These are phyloP conservation scores for Leptoxyphium fumago DNA, from an alignment of 2,329 filamentous ascomycete genomes.

Conservation along the genomic window DNA sequence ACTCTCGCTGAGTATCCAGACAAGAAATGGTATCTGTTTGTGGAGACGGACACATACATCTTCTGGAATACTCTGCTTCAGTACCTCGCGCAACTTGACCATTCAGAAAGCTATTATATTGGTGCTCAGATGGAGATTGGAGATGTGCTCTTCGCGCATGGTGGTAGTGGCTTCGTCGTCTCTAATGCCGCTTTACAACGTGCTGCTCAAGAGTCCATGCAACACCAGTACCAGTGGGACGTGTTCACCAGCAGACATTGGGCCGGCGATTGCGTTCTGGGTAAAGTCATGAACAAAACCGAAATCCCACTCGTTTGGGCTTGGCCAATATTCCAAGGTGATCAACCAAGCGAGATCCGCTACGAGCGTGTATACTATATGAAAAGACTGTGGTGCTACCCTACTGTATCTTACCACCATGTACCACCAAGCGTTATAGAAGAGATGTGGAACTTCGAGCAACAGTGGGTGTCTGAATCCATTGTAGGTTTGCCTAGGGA, in stretches of 20 bases:
- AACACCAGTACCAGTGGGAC: constrained; percentile 21
- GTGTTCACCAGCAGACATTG: constrained; percentile 12
- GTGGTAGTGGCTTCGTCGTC: constrained; percentile 26
- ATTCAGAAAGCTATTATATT: constrained; percentile 27
- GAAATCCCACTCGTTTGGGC: constrained; percentile 10
- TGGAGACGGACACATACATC: constrained; percentile 43
- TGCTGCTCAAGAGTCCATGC: constrained; percentile 22
- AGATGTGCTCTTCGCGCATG: constrained; percentile 23
- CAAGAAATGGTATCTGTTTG: constrained; percentile 45
- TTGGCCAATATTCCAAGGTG: constrained; percentile 16
- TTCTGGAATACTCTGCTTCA: constrained; percentile 33
- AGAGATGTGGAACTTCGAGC: constrained; percentile 16
- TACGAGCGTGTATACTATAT: constrained; percentile 1
- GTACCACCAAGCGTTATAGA: constrained; percentile 10
- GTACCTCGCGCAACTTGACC: constrained; percentile 25
- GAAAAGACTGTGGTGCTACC: constrained; percentile 14
- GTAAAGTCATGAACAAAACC: constrained; percentile 12
- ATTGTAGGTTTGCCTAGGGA: background rate
- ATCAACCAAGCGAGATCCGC: constrained; percentile 13
- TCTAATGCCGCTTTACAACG: constrained; percentile 24
- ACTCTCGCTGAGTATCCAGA: constrained; percentile 21
- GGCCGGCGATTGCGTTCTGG: constrained; percentile 17
- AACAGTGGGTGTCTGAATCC: constrained; percentile 8
- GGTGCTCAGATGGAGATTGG: constrained; percentile 24
- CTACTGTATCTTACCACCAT: constrained; percentile 14